These are phyloP conservation scores for Sporisorium sorghi DNA, from an alignment of 1,284 basidiomycete species.

Conservation along the genomic window DNA sequence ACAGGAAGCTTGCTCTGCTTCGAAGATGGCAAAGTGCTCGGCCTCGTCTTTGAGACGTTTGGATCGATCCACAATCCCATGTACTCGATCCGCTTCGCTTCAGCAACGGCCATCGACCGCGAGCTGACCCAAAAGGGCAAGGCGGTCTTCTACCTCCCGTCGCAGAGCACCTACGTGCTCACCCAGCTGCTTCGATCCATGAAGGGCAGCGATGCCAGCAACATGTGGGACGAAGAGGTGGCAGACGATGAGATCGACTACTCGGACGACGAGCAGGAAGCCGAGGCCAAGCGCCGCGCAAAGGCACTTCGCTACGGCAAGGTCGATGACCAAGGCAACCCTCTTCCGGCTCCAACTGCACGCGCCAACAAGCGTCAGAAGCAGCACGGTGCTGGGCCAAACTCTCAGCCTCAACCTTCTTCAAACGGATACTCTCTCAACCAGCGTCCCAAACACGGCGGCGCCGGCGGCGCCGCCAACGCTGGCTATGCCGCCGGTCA, in stretches of 20 bases:
- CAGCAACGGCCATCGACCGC: constrained; percentile 65
- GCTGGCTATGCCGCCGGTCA: constrained; percentile 3
- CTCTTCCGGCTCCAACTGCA: constrained; percentile 12
- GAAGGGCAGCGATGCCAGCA: constrained; percentile 91
- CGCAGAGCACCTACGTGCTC: constrained; percentile 81
- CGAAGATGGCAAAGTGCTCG: constrained; percentile 82
- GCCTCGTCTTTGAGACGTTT: constrained; percentile 89
- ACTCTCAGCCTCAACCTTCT: constrained; percentile 13
- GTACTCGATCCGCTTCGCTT: constrained; percentile 77
- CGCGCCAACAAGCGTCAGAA: constrained; percentile 45
- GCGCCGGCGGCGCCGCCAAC: background rate
- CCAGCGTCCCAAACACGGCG: constrained; percentile 2
- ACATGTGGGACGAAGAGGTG: constrained; percentile 88
- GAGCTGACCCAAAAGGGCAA: constrained; percentile 26
- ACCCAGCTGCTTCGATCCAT: constrained; percentile 75
- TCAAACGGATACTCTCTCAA: constrained; percentile 4
- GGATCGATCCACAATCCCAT: constrained; percentile 85
- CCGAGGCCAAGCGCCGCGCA: constrained; percentile 73
- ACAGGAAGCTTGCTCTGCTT: constrained; percentile 87
- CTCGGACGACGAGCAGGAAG: constrained; percentile 88
- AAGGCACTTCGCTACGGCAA: constrained; percentile 61
- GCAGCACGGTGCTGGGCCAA: constrained; percentile 13
- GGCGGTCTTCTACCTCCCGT: constrained; percentile 80
- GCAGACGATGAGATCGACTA: constrained; percentile 86
- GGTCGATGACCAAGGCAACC: constrained; percentile 37